Evolutionary conservation across 192 early-diverging fungal genomes (phyloP).

Genomic region (Kickxella alabastrina): DNA sequence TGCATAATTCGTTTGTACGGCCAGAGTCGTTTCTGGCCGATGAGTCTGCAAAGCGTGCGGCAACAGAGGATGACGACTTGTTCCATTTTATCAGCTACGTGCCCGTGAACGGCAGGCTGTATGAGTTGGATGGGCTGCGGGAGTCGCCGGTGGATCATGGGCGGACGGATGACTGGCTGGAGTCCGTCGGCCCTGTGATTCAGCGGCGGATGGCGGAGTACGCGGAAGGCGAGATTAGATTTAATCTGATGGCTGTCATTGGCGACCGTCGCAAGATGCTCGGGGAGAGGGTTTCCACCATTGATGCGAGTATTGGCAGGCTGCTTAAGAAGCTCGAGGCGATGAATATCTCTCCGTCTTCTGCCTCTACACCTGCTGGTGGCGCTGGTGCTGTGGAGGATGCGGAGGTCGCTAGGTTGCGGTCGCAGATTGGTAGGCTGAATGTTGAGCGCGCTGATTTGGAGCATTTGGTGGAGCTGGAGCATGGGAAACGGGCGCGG

Average conservation of each 20-base stretch:
- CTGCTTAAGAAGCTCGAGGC: slow-evolving; percentile 23
- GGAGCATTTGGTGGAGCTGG: slow-evolving; percentile 54
- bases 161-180: slow-evolving; percentile 62
- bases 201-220: slow-evolving; percentile 62
- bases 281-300: slow-evolving; percentile 45
- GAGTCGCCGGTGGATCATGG: slow-evolving; percentile 67
- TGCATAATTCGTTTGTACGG: slow-evolving; percentile 79
- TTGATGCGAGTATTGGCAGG: slow-evolving; percentile 50
- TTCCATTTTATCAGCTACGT: slow-evolving; percentile 81
- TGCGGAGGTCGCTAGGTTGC: slow-evolving; percentile 4
- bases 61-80: slow-evolving; percentile 62
- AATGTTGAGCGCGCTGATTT: slow-evolving; percentile 53
- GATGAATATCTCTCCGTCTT: slow-evolving; percentile 26
- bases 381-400: slow-evolving; percentile 41
- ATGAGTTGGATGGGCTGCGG: slow-evolving; percentile 75
- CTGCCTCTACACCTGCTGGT: too few species aligned
- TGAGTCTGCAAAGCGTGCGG: slow-evolving; percentile 33
- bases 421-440: slow-evolving; percentile 43
- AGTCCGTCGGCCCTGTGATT: slow-evolving; percentile 61
- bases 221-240: slow-evolving; percentile 64
- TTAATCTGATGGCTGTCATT: slow-evolving; percentile 77
- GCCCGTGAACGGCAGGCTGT: slow-evolving; percentile 65
- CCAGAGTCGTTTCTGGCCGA: slow-evolving; percentile 75
- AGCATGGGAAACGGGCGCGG: slow-evolving; percentile 58
- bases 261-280: slow-evolving; percentile 59